A percentile compares a stretch with the other conserved stretches of the same genome.
These are phyloP conservation scores for Euryodendron excelsum DNA, from an alignment of 148 eudicot species.

Conservation along the genomic window DNA sequence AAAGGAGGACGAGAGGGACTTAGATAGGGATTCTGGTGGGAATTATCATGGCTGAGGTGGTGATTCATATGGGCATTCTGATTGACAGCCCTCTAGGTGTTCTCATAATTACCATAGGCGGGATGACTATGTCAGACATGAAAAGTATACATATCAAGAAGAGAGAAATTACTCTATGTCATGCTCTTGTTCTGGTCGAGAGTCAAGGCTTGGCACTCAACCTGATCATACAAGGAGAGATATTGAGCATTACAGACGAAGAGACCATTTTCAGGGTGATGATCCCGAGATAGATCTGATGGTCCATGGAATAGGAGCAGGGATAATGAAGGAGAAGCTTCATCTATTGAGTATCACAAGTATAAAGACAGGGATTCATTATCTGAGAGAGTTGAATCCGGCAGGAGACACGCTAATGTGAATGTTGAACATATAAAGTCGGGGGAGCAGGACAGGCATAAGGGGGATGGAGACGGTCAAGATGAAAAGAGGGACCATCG, in stretches of 20 bases:
- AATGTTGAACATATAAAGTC: slow-evolving; percentile 24
- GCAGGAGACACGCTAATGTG: slow-evolving; percentile 31
- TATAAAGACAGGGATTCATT: slow-evolving; percentile 31
- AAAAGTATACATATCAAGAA: slow-evolving; percentile 49
- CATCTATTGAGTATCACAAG: slow-evolving; percentile 15
- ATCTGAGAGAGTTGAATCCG: slow-evolving; percentile 35
- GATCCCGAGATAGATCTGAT: slow-evolving; percentile 61
- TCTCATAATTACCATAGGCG: slow-evolving; percentile 42
- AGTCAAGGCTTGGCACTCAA: slow-evolving; percentile 31
- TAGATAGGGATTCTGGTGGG: slow-evolving; percentile 38
- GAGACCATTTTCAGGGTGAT: slow-evolving; percentile 44
- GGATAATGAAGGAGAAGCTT: slow-evolving; percentile 32
- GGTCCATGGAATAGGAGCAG: slow-evolving; percentile 36
- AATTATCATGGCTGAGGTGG: slow-evolving; percentile 39
- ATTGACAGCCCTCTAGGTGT: slow-evolving; percentile 40
- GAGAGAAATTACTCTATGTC: slow-evolving; percentile 43
- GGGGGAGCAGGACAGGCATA: slow-evolving; percentile 46
- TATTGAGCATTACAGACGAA: slow-evolving; percentile 49
- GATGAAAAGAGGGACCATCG: slow-evolving; percentile 58
- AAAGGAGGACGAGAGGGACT: slow-evolving; percentile 43
- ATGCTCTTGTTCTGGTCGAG: slow-evolving; percentile 46
- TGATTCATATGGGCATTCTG: slow-evolving; percentile 49
- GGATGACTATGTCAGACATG: slow-evolving; percentile 50
- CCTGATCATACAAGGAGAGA: slow-evolving; percentile 47
- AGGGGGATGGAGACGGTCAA: slow-evolving; percentile 40